Percentiles rank a stretch among this genome's conserved stretches.
Conservation (phyloP, 208 protist genomes). For the Leishmania gerbilli region DNA sequence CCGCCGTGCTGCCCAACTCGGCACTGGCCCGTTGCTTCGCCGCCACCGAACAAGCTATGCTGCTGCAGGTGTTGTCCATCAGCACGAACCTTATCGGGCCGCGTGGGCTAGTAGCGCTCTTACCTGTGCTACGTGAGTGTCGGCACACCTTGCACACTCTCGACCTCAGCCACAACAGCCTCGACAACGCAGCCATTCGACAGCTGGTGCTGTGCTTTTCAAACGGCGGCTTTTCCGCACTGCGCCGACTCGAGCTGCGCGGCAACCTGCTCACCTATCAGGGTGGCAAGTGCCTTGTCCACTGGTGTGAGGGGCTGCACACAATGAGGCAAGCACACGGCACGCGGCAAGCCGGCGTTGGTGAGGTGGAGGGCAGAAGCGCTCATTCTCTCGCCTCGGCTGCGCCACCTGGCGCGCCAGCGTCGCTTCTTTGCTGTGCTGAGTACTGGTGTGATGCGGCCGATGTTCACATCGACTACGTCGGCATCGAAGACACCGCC, state of each 20-base stretch:
- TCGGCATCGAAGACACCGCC: conserved; percentile 22
- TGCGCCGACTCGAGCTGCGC: conserved; percentile 51
- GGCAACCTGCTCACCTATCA: conserved; percentile 72
- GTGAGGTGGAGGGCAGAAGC: not conserved
- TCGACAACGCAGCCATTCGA: conserved; percentile 43
- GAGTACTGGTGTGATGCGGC: conserved; percentile 10
- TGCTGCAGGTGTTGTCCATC: conserved; percentile 42
- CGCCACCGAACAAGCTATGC: not conserved
- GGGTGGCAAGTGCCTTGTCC: conserved; percentile 52
- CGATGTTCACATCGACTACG: conserved; percentile 18
- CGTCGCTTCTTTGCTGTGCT: not conserved
- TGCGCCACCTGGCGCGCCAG: not conserved
- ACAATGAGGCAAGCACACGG: not conserved
- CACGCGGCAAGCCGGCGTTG: not conserved
- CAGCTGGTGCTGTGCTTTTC: conserved; percentile 21
- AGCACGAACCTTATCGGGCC: conserved; percentile 50
- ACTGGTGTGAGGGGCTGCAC: conserved; percentile 47
- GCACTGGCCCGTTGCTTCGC: conserved; percentile 21
- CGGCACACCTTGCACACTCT: conserved; percentile 50
- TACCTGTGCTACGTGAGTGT: conserved; percentile 30
- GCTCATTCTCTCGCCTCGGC: not conserved
- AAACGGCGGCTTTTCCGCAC: conserved; percentile 34
- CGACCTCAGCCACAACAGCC: conserved; percentile 50
- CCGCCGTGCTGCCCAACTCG: conserved; percentile 22
- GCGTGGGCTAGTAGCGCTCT: conserved; percentile 43